Percentiles rank a stretch among this genome's conserved stretches.
phyloP scores from a whole-genome alignment of 2,329 filamentous ascomycete species.

The Akanthomyces dipterigenus region DNA sequence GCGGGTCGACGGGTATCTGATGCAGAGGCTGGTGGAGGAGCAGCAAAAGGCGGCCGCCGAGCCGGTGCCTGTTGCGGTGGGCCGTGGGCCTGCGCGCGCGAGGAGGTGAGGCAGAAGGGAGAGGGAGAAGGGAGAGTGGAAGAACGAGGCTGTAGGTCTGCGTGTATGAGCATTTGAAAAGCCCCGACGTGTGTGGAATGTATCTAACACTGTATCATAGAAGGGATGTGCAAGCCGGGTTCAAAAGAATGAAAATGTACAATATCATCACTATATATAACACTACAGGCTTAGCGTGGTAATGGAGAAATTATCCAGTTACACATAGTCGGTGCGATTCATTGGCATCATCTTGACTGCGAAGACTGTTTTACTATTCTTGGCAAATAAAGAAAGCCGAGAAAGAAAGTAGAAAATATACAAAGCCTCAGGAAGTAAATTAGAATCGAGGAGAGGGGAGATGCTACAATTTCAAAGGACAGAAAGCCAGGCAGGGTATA shows the following conservation, averaged over 20 bases:
- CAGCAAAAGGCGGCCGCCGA: conserved; percentile 22
- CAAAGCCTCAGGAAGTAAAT: no score
- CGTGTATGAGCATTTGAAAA: neutral
- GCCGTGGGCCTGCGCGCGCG: neutral
- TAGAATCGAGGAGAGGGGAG: no score
- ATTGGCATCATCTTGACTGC: no score
- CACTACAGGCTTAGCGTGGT: no score
- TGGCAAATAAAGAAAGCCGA: no score
- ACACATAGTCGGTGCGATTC: no score
- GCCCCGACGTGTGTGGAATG: neutral
- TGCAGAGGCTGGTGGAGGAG: conserved; percentile 27
- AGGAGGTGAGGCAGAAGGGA: neutral
- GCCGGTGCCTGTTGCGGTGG: neutral
- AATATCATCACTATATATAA: neutral
- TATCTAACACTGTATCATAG: neutral
- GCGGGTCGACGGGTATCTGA: conserved; percentile 35
- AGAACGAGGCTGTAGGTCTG: neutral
- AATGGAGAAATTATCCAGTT: neutral
- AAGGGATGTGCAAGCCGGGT: neutral
- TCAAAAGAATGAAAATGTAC: neutral
- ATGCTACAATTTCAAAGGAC: no score
- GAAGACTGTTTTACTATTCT: no score
- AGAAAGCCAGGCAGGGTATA: no score
- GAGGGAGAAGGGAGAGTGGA: no score
- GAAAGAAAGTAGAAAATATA: no score